Evolutionary conservation across 2,329 filamentous ascomycete genomes (phyloP).

Genomic region (Aspergillus fumigatiaffinis): DNA sequence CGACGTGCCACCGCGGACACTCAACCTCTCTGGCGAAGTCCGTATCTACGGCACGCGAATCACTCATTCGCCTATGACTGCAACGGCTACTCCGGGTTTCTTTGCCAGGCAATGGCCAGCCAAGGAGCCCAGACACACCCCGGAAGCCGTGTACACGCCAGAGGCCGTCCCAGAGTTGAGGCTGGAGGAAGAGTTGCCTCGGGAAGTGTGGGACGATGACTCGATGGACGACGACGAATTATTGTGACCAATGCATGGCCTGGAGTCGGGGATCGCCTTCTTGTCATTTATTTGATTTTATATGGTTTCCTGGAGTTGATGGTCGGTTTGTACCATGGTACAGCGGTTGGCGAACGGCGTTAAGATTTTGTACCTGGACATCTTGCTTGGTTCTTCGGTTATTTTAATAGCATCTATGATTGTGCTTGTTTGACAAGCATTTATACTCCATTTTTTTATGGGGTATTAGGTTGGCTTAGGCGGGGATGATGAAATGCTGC

Average conservation of each 20-base stretch:
- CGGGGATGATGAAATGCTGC: too few relatives aligned
- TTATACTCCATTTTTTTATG: background rate
- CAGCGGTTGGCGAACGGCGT: background rate
- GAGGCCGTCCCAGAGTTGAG: background rate
- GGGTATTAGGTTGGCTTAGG: background rate
- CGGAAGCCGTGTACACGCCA: background rate
- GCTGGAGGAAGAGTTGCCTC: background rate
- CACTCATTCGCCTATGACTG: slow-evolving; percentile 14
- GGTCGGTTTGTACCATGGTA: background rate
- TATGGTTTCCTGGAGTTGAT: background rate
- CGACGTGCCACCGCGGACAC: slow-evolving; percentile 23
- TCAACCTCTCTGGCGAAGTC: slow-evolving; percentile 27
- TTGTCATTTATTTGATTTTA: background rate
- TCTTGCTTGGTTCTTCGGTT: background rate
- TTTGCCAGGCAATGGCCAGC: slow-evolving; percentile 4
- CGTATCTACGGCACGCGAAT: slow-evolving; percentile 27
- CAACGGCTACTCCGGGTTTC: slow-evolving; percentile 10
- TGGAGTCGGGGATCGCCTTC: background rate
- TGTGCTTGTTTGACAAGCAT: background rate
- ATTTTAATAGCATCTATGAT: background rate
- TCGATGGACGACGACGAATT: slow-evolving; percentile 35
- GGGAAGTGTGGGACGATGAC: slow-evolving; percentile 8
- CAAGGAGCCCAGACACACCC: background rate
- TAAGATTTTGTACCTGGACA: background rate
- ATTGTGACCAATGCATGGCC: slow-evolving; percentile 14